Evolutionary conservation across 2,329 filamentous ascomycete genomes (phyloP).

Genomic region (Colletotrichum sp.): DNA sequence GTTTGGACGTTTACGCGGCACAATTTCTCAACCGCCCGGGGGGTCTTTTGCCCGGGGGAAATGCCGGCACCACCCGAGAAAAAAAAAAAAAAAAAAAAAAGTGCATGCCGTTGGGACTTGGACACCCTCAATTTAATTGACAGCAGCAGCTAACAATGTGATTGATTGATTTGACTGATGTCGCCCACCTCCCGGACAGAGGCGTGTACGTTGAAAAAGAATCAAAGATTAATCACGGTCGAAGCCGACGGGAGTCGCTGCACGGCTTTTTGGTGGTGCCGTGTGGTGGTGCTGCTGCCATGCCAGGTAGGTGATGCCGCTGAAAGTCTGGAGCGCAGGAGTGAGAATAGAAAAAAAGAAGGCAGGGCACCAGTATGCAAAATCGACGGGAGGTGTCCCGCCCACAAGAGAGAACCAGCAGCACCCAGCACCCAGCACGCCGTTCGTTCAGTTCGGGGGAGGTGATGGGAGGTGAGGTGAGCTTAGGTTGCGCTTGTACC

Average conservation of each 20-base stretch:
- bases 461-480: neutral
- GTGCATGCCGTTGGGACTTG: neutral
- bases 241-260: neutral
- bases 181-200: constrained; percentile 3
- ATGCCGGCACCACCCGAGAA: too few species aligned
- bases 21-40: too few species aligned
- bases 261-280: neutral
- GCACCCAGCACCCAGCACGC: neutral
- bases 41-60: too few species aligned
- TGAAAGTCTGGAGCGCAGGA: neutral
- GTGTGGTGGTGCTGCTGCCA: neutral
- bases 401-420: neutral
- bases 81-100: neutral
- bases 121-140: neutral
- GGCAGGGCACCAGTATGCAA: neutral
- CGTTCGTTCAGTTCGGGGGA: neutral
- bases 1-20: too few species aligned
- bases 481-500: constrained; percentile 7
- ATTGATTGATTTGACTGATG: neutral
- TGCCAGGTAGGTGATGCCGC: neutral
- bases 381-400: neutral
- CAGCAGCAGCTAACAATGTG: neutral
- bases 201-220: neutral
- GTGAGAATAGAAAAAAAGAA: neutral
- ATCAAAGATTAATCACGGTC: neutral